phyloP scores from a whole-genome alignment of 805 yeast genomes.

The Sungouiozyma ichnusensis region DNA sequence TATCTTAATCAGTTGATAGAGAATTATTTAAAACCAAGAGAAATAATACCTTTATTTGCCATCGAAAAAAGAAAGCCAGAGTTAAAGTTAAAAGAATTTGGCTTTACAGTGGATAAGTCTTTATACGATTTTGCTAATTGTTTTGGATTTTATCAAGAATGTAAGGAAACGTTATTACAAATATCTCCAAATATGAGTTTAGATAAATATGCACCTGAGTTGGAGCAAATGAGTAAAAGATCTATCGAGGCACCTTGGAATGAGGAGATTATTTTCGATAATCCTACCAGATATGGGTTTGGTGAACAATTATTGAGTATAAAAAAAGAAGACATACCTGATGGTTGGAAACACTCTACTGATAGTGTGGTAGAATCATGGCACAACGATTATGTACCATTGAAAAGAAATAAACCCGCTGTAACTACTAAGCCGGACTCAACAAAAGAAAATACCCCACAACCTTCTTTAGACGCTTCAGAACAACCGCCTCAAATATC shows the following conservation, averaged over 20 bases:
- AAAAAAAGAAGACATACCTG: constrained; percentile 31
- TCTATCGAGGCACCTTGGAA: constrained; percentile 73
- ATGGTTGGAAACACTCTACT: constrained; percentile 28
- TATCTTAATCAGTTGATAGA: constrained; percentile 34
- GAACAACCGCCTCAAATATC: constrained; percentile 11
- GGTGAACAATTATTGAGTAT: constrained; percentile 73
- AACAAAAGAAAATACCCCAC: constrained; percentile 21
- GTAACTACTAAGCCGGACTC: constrained; percentile 23
- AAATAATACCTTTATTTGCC: constrained; percentile 25
- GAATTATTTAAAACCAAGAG: constrained; percentile 27
- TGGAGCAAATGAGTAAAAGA: constrained; percentile 29
- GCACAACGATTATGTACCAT: constrained; percentile 62
- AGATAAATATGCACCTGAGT: constrained; percentile 18
- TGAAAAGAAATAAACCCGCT: constrained; percentile 42
- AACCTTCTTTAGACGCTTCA: constrained; percentile 14
- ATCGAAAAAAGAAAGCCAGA: constrained; percentile 25
- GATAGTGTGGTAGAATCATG: constrained; percentile 47
- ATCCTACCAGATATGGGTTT: constrained; percentile 45
- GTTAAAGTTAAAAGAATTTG: constrained; percentile 18
- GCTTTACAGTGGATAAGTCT: constrained; percentile 32
- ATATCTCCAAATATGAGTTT: constrained; percentile 26
- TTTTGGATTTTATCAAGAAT: constrained; percentile 48
- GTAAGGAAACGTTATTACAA: constrained; percentile 62
- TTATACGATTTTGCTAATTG: constrained; percentile 47
- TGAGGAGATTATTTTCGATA: constrained; percentile 47